A percentile compares a stretch with the other conserved stretches of the same genome.
phyloP scores from a whole-genome alignment of 352 stramenopile genomes.

The Phytophthora foliorum region DNA sequence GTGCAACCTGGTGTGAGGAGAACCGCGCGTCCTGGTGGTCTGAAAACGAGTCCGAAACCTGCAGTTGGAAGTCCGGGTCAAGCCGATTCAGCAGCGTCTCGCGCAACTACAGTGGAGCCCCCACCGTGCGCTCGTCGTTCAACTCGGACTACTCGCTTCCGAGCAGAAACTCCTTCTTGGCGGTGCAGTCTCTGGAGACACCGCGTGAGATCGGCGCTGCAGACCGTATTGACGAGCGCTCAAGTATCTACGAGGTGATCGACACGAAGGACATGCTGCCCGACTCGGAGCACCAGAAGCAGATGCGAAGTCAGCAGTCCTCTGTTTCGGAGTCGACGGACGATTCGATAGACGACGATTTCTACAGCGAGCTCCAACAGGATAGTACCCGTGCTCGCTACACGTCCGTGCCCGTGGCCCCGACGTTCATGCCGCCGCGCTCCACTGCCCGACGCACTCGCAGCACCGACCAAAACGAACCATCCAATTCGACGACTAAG shows the following conservation, averaged over 20 bases:
- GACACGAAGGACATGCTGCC: slow-evolving; percentile 51
- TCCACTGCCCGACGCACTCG: slow-evolving; percentile 33
- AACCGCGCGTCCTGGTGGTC: slow-evolving; percentile 54
- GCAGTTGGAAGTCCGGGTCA: slow-evolving; percentile 49
- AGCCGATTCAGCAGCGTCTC: slow-evolving; percentile 47
- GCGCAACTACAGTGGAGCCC: slow-evolving; percentile 39
- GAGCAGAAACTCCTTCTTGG: slow-evolving; percentile 43
- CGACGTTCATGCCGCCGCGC: slow-evolving; percentile 16
- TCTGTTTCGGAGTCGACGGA: slow-evolving; percentile 9
- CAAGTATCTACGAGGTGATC: slow-evolving; percentile 52
- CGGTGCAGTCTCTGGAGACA: slow-evolving; percentile 34
- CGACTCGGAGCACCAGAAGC: slow-evolving; percentile 37
- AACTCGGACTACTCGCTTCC: slow-evolving; percentile 35
- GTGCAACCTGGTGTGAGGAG: slow-evolving; percentile 35
- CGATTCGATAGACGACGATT: slow-evolving; percentile 20
- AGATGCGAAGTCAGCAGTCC: slow-evolving; percentile 37
- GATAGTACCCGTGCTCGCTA: slow-evolving; percentile 34
- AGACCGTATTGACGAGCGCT: slow-evolving; percentile 38
- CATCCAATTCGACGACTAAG: slow-evolving; percentile 22
- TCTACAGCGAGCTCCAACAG: slow-evolving; percentile 27
- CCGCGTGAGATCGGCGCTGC: slow-evolving; percentile 24
- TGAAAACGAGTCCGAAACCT: slow-evolving; percentile 46
- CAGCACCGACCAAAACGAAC: slow-evolving; percentile 38
- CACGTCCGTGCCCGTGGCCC: slow-evolving; percentile 39
- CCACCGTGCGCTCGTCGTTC: slow-evolving; percentile 45